Evolutionary conservation across 306 rosid species (phyloP).

Genomic region (Corylus americana): DNA sequence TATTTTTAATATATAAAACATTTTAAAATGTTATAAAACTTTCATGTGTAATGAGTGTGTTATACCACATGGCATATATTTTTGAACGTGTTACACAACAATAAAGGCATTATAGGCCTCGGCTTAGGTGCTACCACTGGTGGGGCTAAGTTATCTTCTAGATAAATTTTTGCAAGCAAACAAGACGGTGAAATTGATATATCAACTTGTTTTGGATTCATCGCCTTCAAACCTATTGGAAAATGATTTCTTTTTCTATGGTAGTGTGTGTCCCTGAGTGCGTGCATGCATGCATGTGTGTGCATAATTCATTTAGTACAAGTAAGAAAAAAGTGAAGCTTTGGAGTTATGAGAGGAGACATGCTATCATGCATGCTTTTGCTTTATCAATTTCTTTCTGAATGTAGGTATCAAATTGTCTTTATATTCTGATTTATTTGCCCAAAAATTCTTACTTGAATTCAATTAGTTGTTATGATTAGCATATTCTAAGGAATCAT

Average conservation of each 20-base stretch:
- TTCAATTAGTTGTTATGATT: neutral
- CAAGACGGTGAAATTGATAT: neutral
- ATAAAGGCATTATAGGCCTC: neutral
- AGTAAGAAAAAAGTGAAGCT: neutral
- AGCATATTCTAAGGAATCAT: neutral
- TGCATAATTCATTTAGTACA: neutral
- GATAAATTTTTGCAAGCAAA: neutral
- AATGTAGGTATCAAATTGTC: neutral
- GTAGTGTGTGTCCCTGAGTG: neutral
- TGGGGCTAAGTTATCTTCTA: constrained; percentile 3
- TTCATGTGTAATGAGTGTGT: neutral
- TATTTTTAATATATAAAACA: neutral
- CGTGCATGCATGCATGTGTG: neutral
- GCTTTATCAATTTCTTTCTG: neutral
- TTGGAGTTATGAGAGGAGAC: neutral
- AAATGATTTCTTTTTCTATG: constrained; percentile 12
- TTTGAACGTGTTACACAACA: neutral
- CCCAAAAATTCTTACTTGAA: neutral
- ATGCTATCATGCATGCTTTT: neutral
- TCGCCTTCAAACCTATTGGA: constrained; percentile 1
- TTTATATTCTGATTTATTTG: neutral
- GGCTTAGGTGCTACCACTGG: constrained; percentile 12
- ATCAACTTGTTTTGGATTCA: neutral
- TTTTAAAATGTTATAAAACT: constrained; percentile 18
- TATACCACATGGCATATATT: constrained; percentile 6